Evolutionary conservation across 2,329 filamentous ascomycete species (phyloP).

Genomic region (Phaeomoniella chlamydospora): DNA sequence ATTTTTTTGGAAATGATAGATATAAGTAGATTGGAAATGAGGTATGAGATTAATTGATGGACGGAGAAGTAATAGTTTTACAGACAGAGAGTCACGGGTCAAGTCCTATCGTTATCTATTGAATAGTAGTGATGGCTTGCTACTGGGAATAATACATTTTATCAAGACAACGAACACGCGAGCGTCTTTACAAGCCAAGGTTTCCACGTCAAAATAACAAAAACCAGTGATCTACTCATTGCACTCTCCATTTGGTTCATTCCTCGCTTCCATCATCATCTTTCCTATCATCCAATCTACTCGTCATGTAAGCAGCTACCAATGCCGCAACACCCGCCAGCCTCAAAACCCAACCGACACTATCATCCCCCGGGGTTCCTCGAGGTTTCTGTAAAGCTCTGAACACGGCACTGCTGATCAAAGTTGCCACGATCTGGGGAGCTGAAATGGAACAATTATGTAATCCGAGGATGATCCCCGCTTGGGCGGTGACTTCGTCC

Average conservation of each 20-base stretch:
- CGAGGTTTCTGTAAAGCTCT: slow-evolving; percentile 74
- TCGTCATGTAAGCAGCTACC: slow-evolving; percentile 59
- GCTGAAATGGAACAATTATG: slow-evolving; percentile 91
- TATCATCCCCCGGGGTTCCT: slow-evolving; percentile 70
- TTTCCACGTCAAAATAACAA: too few species aligned
- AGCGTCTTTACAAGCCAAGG: too few species aligned
- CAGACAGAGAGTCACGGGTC: too few species aligned
- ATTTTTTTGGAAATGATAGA: too few species aligned
- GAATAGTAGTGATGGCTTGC: too few species aligned
- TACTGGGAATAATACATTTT: too few species aligned
- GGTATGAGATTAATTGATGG: too few species aligned
- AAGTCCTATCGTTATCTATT: too few species aligned
- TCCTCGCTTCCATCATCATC: slow-evolving; percentile 7
- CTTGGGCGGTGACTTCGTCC: slow-evolving; percentile 55
- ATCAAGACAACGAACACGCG: too few species aligned
- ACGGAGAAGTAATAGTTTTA: too few species aligned
- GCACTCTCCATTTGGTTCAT: slow-evolving; percentile 6
- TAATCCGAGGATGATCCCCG: slow-evolving; percentile 81
- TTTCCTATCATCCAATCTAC: slow-evolving; percentile 48
- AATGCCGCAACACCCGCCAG: slow-evolving; percentile 70
- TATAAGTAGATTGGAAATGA: too few species aligned
- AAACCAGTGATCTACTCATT: too few species aligned
- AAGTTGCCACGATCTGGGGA: slow-evolving; percentile 79
- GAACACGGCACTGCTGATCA: slow-evolving; percentile 75
- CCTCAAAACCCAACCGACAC: slow-evolving; percentile 73